Conservation (phyloP, 495 filamentous ascomycete species). For the Penicillium ochrochloron region DNA sequence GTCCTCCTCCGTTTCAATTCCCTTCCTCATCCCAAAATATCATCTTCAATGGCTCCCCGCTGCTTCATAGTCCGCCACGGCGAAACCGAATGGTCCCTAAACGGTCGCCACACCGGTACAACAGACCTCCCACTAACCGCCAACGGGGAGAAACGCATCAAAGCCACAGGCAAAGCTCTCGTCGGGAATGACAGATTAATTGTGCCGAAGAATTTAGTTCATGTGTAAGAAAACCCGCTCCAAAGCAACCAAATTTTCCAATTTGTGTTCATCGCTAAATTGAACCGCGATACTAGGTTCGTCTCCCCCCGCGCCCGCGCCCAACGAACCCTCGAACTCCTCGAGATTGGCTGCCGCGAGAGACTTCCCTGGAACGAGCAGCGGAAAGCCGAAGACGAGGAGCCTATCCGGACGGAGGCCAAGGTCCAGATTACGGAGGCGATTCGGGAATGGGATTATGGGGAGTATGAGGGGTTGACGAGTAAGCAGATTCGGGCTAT, state of each 20-base stretch:
- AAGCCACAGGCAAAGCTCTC: conserved; percentile 78
- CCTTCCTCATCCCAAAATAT: not conserved
- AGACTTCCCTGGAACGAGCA: conserved; percentile 57
- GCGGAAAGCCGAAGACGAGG: conserved; percentile 40
- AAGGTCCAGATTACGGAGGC: conserved; percentile 72
- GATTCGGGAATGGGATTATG: conserved; percentile 95
- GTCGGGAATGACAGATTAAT: conserved; percentile 86
- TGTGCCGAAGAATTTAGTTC: conserved; percentile 77
- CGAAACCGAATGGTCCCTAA: conserved; percentile 97
- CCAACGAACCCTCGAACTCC: conserved; percentile 83
- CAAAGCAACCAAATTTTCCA: not conserved
- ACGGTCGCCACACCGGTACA: conserved; percentile 85
- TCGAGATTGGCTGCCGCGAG: conserved; percentile 62
- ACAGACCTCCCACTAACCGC: conserved; percentile 86
- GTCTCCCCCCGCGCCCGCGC: conserved; percentile 88
- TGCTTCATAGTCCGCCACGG: conserved; percentile 93
- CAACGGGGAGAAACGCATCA: conserved; percentile 84
- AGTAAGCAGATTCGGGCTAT: conserved; percentile 67
- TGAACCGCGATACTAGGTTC: conserved; percentile 52
- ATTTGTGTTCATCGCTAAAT: no score
- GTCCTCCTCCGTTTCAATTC: not conserved
- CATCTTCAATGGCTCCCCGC: conserved; percentile 65
- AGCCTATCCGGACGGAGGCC: conserved; percentile 54
- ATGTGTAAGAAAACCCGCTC: conserved; percentile 57
- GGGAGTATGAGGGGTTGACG: conserved; percentile 91